Evolutionary conservation across 768 basidiomycete species (phyloP).

Genomic region (Lentinula boryana): DNA sequence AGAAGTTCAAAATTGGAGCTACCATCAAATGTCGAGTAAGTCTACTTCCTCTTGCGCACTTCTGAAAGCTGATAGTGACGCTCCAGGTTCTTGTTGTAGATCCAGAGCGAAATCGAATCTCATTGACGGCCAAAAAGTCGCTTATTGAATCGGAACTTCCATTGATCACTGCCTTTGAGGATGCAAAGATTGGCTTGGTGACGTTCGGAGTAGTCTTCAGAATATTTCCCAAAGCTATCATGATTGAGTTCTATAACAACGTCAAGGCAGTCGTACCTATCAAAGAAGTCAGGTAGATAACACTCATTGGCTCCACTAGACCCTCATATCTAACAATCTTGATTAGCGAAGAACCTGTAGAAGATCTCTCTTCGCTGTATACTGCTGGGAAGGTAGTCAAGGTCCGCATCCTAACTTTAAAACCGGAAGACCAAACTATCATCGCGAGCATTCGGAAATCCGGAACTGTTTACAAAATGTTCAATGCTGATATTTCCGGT

Average conservation of each 20-base stretch:
- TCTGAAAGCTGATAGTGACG: constrained; percentile 1
- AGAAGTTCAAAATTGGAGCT: constrained; percentile 79
- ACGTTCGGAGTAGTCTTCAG: constrained; percentile 82
- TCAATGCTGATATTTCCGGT: constrained; percentile 57
- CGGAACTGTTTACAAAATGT: constrained; percentile 38
- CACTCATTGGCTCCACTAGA: neutral
- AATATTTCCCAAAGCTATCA: constrained; percentile 69
- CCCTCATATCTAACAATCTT: constrained; percentile 4
- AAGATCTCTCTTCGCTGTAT: constrained; percentile 58
- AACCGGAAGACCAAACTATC: constrained; percentile 56
- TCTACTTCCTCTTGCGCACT: neutral
- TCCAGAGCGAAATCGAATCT: constrained; percentile 71
- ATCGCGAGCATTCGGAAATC: constrained; percentile 87
- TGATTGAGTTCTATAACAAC: constrained; percentile 90
- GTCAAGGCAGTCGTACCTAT: constrained; percentile 76
- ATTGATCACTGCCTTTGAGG: constrained; percentile 57
- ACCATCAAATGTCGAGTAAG: constrained; percentile 82
- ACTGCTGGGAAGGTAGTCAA: constrained; percentile 77
- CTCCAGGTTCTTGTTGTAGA: constrained; percentile 78
- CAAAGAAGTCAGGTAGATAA: constrained; percentile 71
- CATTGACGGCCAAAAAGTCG: constrained; percentile 87
- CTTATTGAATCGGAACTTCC: constrained; percentile 78
- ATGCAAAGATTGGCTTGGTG: constrained; percentile 63
- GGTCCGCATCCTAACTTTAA: constrained; percentile 69
- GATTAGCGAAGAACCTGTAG: constrained; percentile 57